These are phyloP conservation scores for Boletus tylopilopsis DNA, from an alignment of 768 basidiomycete species.

Conservation along the genomic window DNA sequence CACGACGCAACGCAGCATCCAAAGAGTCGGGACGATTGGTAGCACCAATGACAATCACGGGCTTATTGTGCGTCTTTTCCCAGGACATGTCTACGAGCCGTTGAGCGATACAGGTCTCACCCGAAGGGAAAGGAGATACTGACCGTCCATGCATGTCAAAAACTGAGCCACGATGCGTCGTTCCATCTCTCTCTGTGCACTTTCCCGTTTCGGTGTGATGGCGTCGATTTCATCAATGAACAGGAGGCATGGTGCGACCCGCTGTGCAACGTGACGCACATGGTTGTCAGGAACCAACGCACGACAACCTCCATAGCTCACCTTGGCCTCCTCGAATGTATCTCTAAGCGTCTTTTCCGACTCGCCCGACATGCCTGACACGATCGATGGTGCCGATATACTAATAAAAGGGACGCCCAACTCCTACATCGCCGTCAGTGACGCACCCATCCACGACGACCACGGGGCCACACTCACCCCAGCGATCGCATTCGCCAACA, in stretches of 20 bases:
- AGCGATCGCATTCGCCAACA: constrained; percentile 91
- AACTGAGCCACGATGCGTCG: constrained; percentile 96
- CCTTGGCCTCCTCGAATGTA: constrained; percentile 97
- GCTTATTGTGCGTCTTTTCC: constrained; percentile 91
- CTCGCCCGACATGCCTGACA: constrained; percentile 98
- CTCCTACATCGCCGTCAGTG: constrained; percentile 53
- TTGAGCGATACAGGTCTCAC: background rate
- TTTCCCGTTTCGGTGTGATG: constrained; percentile 96
- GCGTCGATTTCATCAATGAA: constrained; percentile 99
- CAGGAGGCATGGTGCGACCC: constrained; percentile 85
- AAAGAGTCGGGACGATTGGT: constrained; percentile 95
- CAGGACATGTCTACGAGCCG: constrained; percentile 82
- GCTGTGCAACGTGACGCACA: constrained; percentile 44
- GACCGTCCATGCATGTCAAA: constrained; percentile 98
- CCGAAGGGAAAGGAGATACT: constrained; percentile 16
- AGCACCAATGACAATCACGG: constrained; percentile 92
- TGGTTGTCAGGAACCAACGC: background rate
- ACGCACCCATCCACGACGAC: background rate
- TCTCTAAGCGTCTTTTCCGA: constrained; percentile 95
- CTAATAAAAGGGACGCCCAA: constrained; percentile 89
- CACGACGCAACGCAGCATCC: constrained; percentile 88
- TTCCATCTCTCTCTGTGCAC: constrained; percentile 98
- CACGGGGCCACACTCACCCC: constrained; percentile 64
- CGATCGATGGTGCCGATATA: constrained; percentile 92
- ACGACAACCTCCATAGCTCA: constrained; percentile 27